Conservation (phyloP, 139 green algal genomes). For the Mychonastes homosphaera region DNA sequence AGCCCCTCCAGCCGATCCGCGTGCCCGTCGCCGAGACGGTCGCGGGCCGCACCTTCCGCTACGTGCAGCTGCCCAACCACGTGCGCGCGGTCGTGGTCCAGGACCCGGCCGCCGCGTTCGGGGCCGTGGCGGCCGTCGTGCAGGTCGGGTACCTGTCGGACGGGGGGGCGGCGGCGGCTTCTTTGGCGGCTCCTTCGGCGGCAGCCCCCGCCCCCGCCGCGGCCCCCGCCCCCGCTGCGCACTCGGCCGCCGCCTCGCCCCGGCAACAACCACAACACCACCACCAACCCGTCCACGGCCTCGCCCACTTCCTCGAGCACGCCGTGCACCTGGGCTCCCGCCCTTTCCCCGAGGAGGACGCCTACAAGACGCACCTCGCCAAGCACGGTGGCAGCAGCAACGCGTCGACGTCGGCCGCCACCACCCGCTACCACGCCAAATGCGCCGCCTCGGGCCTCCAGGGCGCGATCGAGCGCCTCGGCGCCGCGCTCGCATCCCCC, state of each 20-base stretch:
- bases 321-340: constrained; percentile 94
- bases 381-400: constrained; percentile 78
- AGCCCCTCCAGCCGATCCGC: not conserved
- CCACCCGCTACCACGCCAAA: constrained; percentile 36
- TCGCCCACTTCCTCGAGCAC: constrained; percentile 91
- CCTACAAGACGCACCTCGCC: constrained; percentile 84
- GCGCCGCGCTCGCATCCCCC: constrained; percentile 26
- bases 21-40: not conserved
- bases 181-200: not conserved
- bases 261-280: not conserved
- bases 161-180: not conserved
- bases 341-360: constrained; percentile 82
- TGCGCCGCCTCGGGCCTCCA: constrained; percentile 21
- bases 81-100: constrained; percentile 25
- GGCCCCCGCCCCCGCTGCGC: not conserved
- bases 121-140: constrained; percentile 27
- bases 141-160: not conserved
- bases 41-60: too few species aligned
- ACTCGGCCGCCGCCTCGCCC: not conserved
- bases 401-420: constrained; percentile 62
- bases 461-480: constrained; percentile 31
- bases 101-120: constrained; percentile 35
- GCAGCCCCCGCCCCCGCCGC: not conserved
- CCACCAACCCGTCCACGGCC: constrained; percentile 30
- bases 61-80: constrained; percentile 29